A percentile compares a stretch with the other conserved stretches of the same genome.
These are phyloP conservation scores for Barnettozyma botsteinii DNA, from an alignment of 805 yeast genomes.

Conservation along the genomic window DNA sequence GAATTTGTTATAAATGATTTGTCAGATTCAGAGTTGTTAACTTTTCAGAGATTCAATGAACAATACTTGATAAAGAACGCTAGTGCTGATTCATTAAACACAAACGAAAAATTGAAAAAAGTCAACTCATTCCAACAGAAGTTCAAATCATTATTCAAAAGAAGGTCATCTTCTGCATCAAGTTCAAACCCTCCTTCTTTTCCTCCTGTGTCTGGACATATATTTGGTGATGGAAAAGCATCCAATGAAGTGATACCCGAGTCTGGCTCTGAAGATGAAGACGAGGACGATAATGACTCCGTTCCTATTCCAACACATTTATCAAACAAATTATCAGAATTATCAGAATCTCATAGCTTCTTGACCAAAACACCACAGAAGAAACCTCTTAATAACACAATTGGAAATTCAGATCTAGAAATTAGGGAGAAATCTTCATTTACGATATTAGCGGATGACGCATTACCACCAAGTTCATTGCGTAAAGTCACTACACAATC, in stretches of 20 bases:
- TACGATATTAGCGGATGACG: conserved; percentile 5
- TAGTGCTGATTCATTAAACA: not conserved
- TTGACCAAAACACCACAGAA: not conserved
- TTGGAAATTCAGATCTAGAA: not conserved
- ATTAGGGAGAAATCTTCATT: conserved; percentile 5
- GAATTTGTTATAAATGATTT: conserved; percentile 55
- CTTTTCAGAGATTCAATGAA: conserved; percentile 23
- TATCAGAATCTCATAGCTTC: conserved; percentile 3
- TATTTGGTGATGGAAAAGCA: too few species aligned
- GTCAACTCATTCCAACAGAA: conserved; percentile 7
- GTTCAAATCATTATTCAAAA: conserved; percentile 22
- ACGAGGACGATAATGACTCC: conserved; percentile 5
- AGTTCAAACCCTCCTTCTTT: too few species aligned
- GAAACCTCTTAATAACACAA: not conserved
- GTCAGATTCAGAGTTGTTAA: conserved; percentile 2
- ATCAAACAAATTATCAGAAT: conserved; percentile 4
- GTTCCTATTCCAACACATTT: conserved; percentile 10
- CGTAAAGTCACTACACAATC: too few species aligned
- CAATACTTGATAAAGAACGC: conserved; percentile 8
- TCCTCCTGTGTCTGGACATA: too few species aligned
- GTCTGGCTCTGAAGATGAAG: not conserved
- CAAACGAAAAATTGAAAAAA: not conserved
- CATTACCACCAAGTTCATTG: not conserved
- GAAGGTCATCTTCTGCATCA: conserved; percentile 15
- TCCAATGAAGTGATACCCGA: not conserved